Conservation (phyloP, 2,329 filamentous ascomycete genomes). For the Malbranchea zuffiana region DNA sequence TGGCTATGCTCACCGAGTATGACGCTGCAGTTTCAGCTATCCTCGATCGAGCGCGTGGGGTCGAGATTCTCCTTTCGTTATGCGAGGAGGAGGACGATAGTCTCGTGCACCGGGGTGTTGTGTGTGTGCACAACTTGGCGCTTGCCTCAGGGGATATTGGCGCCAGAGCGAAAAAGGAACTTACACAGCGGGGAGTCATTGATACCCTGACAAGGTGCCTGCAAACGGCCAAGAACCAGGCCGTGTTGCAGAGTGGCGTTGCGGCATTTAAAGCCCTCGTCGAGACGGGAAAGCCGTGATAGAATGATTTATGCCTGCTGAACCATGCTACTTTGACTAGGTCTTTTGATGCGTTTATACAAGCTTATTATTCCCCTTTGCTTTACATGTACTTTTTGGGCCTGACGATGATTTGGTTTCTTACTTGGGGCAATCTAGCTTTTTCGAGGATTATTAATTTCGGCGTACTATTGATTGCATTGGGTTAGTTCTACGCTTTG, state of each 20-base stretch:
- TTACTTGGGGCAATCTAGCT: no score
- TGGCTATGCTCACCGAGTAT: constrained; percentile 73
- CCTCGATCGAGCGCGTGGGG: constrained; percentile 57
- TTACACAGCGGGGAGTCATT: constrained; percentile 53
- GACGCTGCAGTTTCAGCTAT: constrained; percentile 64
- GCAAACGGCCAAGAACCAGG: constrained; percentile 55
- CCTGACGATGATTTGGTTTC: no score
- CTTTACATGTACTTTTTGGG: no score
- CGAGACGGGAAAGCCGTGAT: no score
- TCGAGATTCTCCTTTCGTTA: constrained; percentile 67
- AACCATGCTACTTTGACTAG: no score
- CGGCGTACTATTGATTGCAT: no score
- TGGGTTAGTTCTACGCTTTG: no score
- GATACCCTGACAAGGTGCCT: constrained; percentile 59
- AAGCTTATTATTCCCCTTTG: no score
- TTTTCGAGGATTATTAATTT: no score
- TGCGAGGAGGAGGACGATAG: constrained; percentile 56
- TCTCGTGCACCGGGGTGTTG: constrained; percentile 55
- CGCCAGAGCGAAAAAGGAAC: constrained; percentile 46
- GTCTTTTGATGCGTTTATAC: no score
- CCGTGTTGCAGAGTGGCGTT: constrained; percentile 60
- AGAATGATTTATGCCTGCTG: no score
- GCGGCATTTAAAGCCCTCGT: constrained; percentile 54
- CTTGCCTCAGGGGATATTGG: constrained; percentile 56
- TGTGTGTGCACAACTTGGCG: constrained; percentile 63